phyloP scores from a whole-genome alignment of 140 eudicot genomes.

The Ambrosia hybrid region DNA sequence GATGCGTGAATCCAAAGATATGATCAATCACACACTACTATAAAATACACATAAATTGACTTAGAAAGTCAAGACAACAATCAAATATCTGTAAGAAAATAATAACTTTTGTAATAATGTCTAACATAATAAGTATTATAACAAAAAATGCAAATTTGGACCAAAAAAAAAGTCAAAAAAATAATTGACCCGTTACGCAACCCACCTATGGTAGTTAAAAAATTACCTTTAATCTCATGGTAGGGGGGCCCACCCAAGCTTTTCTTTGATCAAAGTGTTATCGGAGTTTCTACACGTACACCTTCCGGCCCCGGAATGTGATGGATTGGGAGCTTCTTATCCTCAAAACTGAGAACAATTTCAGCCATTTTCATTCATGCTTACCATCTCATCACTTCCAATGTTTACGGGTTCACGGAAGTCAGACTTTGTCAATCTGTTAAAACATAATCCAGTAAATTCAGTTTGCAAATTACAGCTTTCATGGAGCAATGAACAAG shows the following conservation, averaged over 20 bases:
- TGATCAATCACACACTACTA: neutral
- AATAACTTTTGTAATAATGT: too few relatives aligned
- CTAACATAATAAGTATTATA: too few relatives aligned
- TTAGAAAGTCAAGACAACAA: too few relatives aligned
- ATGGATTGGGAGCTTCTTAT: conserved; percentile 84
- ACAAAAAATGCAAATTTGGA: too few relatives aligned
- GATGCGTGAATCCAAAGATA: neutral
- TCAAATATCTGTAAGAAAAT: too few relatives aligned
- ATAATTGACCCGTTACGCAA: neutral
- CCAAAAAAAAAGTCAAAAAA: too few relatives aligned
- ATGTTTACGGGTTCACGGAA: conserved; percentile 96
- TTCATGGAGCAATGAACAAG: neutral
- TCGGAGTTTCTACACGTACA: conserved; percentile 96
- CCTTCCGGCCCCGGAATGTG: conserved; percentile 99
- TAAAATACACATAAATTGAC: too few relatives aligned
- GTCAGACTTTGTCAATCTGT: conserved; percentile 93
- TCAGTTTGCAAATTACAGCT: neutral
- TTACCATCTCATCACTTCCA: conserved; percentile 98
- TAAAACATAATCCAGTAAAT: neutral
- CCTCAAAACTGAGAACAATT: conserved; percentile 80
- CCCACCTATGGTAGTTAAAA: neutral
- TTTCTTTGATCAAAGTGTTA: conserved; percentile 90
- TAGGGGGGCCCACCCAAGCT: conserved; percentile 99
- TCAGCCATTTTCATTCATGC: conserved; percentile 99
- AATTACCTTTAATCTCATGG: conserved; percentile 84